A percentile compares a stretch with the other conserved stretches of the same genome.
phyloP scores from a whole-genome alignment of 2,329 filamentous ascomycete genomes.

The Onygena corvina region DNA sequence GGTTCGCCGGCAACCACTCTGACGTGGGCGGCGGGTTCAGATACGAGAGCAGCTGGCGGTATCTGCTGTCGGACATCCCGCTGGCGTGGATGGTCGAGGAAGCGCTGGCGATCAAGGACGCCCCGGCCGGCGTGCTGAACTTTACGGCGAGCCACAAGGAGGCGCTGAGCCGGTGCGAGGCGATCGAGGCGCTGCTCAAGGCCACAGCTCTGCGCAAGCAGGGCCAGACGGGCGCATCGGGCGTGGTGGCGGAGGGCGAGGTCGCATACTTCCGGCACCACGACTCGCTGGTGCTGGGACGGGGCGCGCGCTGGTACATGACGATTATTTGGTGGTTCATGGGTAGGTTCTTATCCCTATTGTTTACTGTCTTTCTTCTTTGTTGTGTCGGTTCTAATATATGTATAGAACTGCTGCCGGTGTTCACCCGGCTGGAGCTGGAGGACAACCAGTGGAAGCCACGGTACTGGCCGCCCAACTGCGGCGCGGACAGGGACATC shows the following conservation, averaged over 20 bases:
- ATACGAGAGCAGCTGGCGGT: conserved; percentile 21
- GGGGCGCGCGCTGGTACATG: conserved; percentile 19
- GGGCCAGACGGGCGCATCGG: background rate
- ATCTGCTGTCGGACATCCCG: conserved; percentile 39
- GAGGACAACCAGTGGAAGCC: conserved; percentile 27
- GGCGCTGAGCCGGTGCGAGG: conserved; percentile 3
- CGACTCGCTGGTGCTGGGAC: conserved; percentile 25
- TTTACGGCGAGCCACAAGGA: conserved; percentile 16
- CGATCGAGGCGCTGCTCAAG: conserved; percentile 9
- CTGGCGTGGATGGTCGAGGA: conserved; percentile 45
- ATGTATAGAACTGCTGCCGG: conserved; percentile 25
- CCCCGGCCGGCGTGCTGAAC: conserved; percentile 18
- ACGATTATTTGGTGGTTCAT: conserved; percentile 28
- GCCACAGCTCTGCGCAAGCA: background rate
- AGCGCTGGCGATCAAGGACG: conserved; percentile 21
- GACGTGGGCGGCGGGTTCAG: conserved; percentile 46
- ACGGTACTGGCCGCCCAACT: conserved; percentile 26
- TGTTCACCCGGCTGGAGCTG: conserved; percentile 28
- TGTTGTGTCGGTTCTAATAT: background rate
- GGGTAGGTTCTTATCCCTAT: conserved; percentile 14
- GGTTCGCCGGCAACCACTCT: conserved; percentile 45
- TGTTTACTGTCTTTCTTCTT: background rate
- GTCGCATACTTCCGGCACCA: conserved; percentile 17
- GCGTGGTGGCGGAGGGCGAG: background rate
- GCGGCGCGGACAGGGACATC: conserved; percentile 25